These are phyloP conservation scores for Chenopodium album DNA, from an alignment of 148 eudicot species.

Conservation along the genomic window DNA sequence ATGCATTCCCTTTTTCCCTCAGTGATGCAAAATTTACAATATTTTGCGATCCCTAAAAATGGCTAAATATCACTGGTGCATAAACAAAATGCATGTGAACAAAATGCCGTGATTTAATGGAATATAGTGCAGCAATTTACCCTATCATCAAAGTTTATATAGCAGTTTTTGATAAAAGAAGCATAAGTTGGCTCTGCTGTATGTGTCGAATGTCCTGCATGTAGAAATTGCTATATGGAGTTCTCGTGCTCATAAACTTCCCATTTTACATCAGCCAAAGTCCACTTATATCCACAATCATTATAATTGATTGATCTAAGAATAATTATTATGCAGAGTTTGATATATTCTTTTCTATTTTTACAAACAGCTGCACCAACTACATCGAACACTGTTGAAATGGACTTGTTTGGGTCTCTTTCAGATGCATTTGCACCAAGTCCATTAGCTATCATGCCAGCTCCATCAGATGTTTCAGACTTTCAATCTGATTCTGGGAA, in stretches of 20 bases:
- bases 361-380: slow-evolving; percentile 46
- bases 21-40: not conserved
- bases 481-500: slow-evolving; percentile 40
- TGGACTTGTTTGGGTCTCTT: slow-evolving; percentile 80
- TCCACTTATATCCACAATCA: not conserved
- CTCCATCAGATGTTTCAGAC: slow-evolving; percentile 36
- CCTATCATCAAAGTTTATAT: not conserved
- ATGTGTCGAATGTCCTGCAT: not conserved
- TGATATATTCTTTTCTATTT: not conserved
- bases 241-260: not conserved
- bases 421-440: slow-evolving; percentile 58
- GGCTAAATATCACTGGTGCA: not conserved
- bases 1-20: not conserved
- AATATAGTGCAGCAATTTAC: not conserved
- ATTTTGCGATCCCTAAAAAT: not conserved
- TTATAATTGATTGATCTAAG: not conserved
- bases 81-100: not conserved
- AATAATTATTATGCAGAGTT: not conserved
- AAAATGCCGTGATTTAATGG: not conserved
- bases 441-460: slow-evolving; percentile 64
- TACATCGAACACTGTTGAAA: slow-evolving; percentile 52
- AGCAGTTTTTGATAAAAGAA: not conserved
- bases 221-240: not conserved
- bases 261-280: not conserved
- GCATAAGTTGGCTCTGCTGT: not conserved